Evolutionary conservation across 2,329 filamentous ascomycete species (phyloP).

Genomic region (Sporothrix humicola): DNA sequence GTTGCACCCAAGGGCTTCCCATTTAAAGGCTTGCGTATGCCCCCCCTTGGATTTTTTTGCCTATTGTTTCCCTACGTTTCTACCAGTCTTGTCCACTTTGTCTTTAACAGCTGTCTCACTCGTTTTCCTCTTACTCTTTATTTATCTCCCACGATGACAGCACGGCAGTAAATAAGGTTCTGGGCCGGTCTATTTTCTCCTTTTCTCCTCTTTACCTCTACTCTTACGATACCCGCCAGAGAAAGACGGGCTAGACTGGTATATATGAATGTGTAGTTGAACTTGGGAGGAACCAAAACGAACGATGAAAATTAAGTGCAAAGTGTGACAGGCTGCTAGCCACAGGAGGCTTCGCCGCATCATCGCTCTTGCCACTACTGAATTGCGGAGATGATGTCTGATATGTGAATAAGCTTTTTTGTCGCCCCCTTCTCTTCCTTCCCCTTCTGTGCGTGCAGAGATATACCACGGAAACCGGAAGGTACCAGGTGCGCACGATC

Average conservation of each 20-base stretch:
- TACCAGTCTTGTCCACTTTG: neutral
- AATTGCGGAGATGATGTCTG: neutral
- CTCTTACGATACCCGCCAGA: neutral
- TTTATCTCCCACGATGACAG: neutral
- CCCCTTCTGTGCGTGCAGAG: neutral
- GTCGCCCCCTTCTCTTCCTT: neutral
- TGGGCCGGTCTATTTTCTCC: conserved; percentile 25
- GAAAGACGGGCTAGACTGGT: neutral
- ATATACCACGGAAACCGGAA: neutral
- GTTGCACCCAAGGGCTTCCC: neutral
- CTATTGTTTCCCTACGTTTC: neutral
- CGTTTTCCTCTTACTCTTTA: neutral
- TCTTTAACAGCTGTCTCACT: neutral
- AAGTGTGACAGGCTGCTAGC: no score
- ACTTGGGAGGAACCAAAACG: neutral
- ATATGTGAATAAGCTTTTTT: conserved; percentile 15
- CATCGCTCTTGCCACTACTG: neutral
- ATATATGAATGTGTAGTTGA: neutral
- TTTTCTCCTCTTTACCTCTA: neutral
- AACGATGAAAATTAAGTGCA: neutral
- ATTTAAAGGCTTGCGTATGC: conserved; percentile 23
- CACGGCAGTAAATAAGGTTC: conserved; percentile 10
- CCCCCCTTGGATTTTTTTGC: neutral
- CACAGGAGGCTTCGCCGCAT: no score
- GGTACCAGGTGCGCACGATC: neutral